A percentile compares a stretch with the other conserved stretches of the same genome.
Evolutionary conservation across 345 rosid species (phyloP).

Genomic region (Euphorbia tirucalli): DNA sequence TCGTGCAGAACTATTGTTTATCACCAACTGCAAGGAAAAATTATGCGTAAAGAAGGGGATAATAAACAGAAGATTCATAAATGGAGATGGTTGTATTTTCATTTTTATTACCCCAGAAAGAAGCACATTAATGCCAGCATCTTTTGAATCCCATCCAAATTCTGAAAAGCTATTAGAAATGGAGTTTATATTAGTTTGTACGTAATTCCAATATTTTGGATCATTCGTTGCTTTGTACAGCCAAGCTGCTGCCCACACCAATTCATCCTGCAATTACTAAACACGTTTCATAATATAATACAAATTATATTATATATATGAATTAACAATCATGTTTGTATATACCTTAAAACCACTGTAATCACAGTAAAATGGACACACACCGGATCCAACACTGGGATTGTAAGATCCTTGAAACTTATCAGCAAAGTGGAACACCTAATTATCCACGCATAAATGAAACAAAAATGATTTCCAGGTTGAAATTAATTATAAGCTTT

Average conservation of each 20-base stretch:
- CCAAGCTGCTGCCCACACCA: conserved; percentile 33
- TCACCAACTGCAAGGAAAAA: neutral
- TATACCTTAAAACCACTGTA: conserved; percentile 22
- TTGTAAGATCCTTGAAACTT: conserved; percentile 24
- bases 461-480: no score
- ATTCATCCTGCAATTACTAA: conserved; percentile 22
- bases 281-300: neutral
- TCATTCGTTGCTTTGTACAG: conserved; percentile 21
- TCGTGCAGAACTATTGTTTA: neutral
- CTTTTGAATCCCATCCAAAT: conserved; percentile 30
- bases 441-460: neutral
- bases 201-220: conserved; percentile 5
- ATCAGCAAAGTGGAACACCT: conserved; percentile 24
- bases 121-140: conserved; percentile 25
- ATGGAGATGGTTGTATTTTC: neutral
- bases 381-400: neutral
- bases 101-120: conserved; percentile 11
- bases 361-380: conserved; percentile 30
- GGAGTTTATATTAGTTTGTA: neutral
- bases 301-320: neutral
- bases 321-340: neutral
- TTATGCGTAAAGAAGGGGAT: no score
- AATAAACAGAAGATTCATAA: no score
- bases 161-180: neutral
- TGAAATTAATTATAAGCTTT: no score